Percentiles rank a stretch among this genome's conserved stretches.
Evolutionary conservation across 1,139 yeast genomes (phyloP).

Genomic region (Diutina scorzettiae): DNA sequence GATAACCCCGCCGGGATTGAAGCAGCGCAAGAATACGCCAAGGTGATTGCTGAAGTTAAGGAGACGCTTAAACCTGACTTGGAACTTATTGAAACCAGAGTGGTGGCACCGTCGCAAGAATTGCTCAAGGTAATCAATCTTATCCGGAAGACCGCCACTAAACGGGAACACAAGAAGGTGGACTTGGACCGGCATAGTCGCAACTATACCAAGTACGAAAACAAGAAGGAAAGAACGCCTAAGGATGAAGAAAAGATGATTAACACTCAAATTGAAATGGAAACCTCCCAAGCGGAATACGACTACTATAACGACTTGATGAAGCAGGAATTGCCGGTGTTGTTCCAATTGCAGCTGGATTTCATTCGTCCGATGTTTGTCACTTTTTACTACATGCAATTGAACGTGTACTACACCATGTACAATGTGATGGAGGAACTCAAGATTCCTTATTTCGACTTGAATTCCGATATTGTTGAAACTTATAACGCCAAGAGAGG

Average conservation of each 20-base stretch:
- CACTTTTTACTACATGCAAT: conserved; percentile 92
- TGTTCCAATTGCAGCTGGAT: conserved; percentile 81
- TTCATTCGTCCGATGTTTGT: conserved; percentile 90
- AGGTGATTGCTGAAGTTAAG: conserved; percentile 75
- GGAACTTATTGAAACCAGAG: conserved; percentile 81
- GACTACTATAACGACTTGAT: conserved; percentile 92
- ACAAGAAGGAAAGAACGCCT: conserved; percentile 67
- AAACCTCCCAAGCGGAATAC: conserved; percentile 87
- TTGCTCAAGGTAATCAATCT: conserved; percentile 66
- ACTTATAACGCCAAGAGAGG: conserved; percentile 78
- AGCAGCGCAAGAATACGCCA: conserved; percentile 88
- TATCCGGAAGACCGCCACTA: conserved; percentile 86
- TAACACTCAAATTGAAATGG: conserved; percentile 79
- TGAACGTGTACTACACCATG: conserved; percentile 87
- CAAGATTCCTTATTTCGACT: conserved; percentile 92
- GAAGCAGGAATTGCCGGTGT: conserved; percentile 76
- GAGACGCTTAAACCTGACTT: conserved; percentile 83
- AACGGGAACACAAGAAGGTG: conserved; percentile 90
- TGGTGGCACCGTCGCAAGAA: conserved; percentile 89
- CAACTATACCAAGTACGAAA: conserved; percentile 58
- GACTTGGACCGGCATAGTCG: conserved; percentile 83
- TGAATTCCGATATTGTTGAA: conserved; percentile 70
- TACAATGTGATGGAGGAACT: conserved; percentile 87
- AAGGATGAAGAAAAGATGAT: conserved; percentile 90
- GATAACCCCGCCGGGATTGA: conserved; percentile 94